These are phyloP conservation scores for Phaeolepiota aurea DNA, from an alignment of 768 basidiomycete species.

Conservation along the genomic window DNA sequence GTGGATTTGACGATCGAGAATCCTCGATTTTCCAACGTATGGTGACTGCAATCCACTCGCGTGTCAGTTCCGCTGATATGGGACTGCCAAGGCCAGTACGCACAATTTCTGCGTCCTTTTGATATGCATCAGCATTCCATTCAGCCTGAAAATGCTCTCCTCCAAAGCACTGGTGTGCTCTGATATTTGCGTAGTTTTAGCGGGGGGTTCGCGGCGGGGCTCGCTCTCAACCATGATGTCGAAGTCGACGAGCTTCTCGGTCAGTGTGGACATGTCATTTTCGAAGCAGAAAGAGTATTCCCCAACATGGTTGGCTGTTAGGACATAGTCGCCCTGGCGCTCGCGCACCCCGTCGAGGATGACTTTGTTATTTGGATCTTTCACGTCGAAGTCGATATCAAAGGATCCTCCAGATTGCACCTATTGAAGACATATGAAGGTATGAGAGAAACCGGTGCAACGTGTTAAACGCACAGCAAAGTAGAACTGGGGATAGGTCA, in stretches of 20 bases:
- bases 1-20: slow-evolving; percentile 89
- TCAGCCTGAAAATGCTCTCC: slow-evolving; percentile 91
- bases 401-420: slow-evolving; percentile 97
- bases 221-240: slow-evolving; percentile 99
- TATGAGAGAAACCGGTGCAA: slow-evolving; percentile 1
- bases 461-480: slow-evolving; percentile 65
- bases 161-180: slow-evolving; percentile 92
- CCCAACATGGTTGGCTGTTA: slow-evolving; percentile 87
- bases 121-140: slow-evolving; percentile 79
- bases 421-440: slow-evolving; percentile 32
- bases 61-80: too few species aligned
- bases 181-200: slow-evolving; percentile 78
- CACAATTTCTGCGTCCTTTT: slow-evolving; percentile 93
- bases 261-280: slow-evolving; percentile 93
- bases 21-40: slow-evolving; percentile 91
- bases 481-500: slow-evolving; percentile 64
- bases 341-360: slow-evolving; percentile 84
- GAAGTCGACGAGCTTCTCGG: slow-evolving; percentile 91
- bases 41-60: too few species aligned
- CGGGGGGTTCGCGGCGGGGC: slow-evolving; percentile 82
- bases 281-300: slow-evolving; percentile 97
- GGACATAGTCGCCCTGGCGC: slow-evolving; percentile 93
- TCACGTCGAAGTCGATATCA: slow-evolving; percentile 91
- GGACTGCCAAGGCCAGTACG: slow-evolving; percentile 22
- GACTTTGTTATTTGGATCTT: slow-evolving; percentile 83